Conservation (phyloP, 2,329 filamentous ascomycete species). For the Bipolaris zeicola region DNA sequence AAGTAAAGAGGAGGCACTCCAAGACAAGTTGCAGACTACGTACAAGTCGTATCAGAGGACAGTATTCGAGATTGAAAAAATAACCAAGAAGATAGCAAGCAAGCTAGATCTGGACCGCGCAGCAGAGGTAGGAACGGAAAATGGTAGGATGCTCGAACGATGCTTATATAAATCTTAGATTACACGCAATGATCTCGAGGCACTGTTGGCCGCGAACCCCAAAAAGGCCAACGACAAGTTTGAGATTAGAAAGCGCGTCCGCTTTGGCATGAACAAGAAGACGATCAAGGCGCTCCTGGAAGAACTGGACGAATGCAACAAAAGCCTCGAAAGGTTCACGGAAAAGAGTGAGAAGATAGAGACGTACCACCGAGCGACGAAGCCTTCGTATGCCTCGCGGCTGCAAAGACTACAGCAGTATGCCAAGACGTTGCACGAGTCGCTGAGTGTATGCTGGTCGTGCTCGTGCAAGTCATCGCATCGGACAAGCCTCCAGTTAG, state of each 20-base stretch:
- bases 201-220: conserved; percentile 41
- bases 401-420: conserved; percentile 45
- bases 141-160: conserved; percentile 11
- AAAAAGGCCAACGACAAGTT: conserved; percentile 41
- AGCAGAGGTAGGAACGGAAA: conserved; percentile 29
- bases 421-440: conserved; percentile 40
- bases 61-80: conserved; percentile 44
- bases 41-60: conserved; percentile 45
- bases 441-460: conserved; percentile 39
- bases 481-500: conserved; percentile 42
- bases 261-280: conserved; percentile 47
- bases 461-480: conserved; percentile 44
- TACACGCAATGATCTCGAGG: conserved; percentile 44
- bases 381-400: conserved; percentile 42
- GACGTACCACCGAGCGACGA: conserved; percentile 39
- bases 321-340: conserved; percentile 47
- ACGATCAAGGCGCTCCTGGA: conserved; percentile 43
- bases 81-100: conserved; percentile 44
- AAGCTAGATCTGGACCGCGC: conserved; percentile 46
- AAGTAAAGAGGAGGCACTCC: conserved; percentile 35
- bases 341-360: conserved; percentile 48
- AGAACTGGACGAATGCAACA: conserved; percentile 47
- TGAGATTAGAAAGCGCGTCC: conserved; percentile 44
- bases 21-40: conserved; percentile 43
- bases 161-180: conserved; percentile 32